A percentile compares a stretch with the other conserved stretches of the same genome.
Evolutionary conservation across 1,284 basidiomycete species (phyloP).

Genomic region (Megacollybia platyphylla): DNA sequence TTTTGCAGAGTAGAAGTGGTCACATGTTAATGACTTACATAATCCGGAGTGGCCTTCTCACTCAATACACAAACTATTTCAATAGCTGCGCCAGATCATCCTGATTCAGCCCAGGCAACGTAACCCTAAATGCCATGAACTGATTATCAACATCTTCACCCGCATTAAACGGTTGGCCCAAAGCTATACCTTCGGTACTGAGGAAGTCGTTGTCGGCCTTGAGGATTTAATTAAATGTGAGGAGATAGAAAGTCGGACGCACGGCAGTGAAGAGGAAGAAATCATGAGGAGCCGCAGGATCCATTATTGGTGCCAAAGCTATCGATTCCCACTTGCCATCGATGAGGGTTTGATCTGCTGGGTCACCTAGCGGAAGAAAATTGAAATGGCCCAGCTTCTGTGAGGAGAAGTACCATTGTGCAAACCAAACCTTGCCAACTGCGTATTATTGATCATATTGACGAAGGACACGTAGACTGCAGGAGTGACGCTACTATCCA

Average conservation of each 20-base stretch:
- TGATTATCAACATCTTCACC: conserved; percentile 51
- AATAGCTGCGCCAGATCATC: neutral
- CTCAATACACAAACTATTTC: too few species aligned
- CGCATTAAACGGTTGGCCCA: conserved; percentile 40
- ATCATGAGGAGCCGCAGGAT: conserved; percentile 40
- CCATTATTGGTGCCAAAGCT: conserved; percentile 42
- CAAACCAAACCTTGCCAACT: conserved; percentile 49
- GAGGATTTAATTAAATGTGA: neutral
- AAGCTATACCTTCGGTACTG: conserved; percentile 40
- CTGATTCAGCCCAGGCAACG: conserved; percentile 29
- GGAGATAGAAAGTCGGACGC: conserved; percentile 11
- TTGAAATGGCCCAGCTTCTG: neutral
- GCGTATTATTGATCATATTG: conserved; percentile 32
- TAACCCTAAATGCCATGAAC: conserved; percentile 54
- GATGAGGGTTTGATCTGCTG: conserved; percentile 36
- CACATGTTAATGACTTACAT: too few species aligned
- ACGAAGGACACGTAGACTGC: conserved; percentile 48
- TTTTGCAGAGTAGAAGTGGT: too few species aligned
- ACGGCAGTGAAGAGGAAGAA: conserved; percentile 56
- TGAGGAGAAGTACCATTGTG: conserved; percentile 30
- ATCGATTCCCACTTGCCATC: conserved; percentile 61
- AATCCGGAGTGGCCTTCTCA: too few species aligned
- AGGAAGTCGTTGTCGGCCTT: conserved; percentile 59
- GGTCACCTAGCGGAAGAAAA: neutral
- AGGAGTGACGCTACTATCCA: conserved; percentile 36